phyloP scores from a whole-genome alignment of 2,329 filamentous ascomycete genomes.

The Sporothrix sp. region DNA sequence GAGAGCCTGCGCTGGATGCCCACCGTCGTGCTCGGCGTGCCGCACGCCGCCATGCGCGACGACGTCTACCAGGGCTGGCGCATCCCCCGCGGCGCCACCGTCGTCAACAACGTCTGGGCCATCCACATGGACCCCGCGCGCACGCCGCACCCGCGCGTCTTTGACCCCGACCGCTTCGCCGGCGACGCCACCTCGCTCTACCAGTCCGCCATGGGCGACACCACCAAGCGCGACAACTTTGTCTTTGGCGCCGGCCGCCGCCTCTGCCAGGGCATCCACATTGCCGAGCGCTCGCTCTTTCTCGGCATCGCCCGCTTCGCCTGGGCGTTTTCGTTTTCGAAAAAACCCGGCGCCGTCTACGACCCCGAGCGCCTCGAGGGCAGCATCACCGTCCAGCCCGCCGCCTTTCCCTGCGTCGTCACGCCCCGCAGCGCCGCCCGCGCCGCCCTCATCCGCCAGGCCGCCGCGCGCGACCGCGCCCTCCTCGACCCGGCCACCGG shows the following conservation, averaged over 20 bases:
- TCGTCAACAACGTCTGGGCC: constrained; percentile 32
- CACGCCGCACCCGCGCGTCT: constrained; percentile 31
- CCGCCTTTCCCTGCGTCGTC: too few species aligned
- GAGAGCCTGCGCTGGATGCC: constrained; percentile 37
- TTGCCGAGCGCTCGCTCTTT: constrained; percentile 40
- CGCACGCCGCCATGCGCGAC: constrained; percentile 32
- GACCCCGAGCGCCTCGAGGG: too few species aligned
- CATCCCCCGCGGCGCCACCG: constrained; percentile 34
- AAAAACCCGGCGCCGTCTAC: too few species aligned
- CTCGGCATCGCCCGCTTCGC: constrained; percentile 37
- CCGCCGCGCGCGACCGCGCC: too few species aligned
- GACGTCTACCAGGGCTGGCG: constrained; percentile 34
- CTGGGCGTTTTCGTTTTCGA: constrained; percentile 42
- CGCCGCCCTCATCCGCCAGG: too few species aligned
- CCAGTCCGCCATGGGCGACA: constrained; percentile 23
- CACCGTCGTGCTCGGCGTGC: constrained; percentile 28
- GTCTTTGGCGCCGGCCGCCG: constrained; percentile 46
- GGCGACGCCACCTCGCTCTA: constrained; percentile 21
- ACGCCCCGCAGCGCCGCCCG: too few species aligned
- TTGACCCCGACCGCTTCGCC: constrained; percentile 32
- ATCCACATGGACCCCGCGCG: constrained; percentile 37
- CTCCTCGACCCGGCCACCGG: too few species aligned
- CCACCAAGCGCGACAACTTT: constrained; percentile 39
- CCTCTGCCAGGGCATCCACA: constrained; percentile 48
- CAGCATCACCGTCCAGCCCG: too few species aligned